Evolutionary conservation across 805 yeast species (phyloP), one percentile per base, ranked within the genome.

Genomic region (Huiozyma naganishii): DNA sequence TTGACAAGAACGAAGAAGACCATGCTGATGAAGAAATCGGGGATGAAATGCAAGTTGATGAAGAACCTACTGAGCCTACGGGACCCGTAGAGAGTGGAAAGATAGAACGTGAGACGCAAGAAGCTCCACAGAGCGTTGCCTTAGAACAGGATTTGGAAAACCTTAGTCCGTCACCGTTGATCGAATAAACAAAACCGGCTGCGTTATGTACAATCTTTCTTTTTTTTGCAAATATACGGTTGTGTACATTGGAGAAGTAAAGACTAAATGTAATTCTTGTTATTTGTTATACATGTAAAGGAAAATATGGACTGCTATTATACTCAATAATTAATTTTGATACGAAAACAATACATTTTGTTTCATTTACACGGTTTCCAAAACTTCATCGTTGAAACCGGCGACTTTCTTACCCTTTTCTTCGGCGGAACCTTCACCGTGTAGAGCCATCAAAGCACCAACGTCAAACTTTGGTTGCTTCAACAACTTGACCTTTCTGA

Each of bases 381-480:
- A 86, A 69, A 90, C 86, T 71, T 85, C 95, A 72, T 89, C 97
- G 80, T 89, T 88, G 92, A 86, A 89, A 72, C 92, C 95, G 58
- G 80, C 68, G 65, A 89, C 89, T 74, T 88, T 88, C 83, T 89
- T 88, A 74, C 95, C 96, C 70, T 94, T 85, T 72, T 90, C 95
- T 71, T 88, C 95, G 68, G 80, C 74, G 55, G 87, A 67, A 57
- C 80, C 73, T 78, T 89, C 97, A 74, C 97, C 97, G 79, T 89
- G 97, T 67, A 90, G 83, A 66, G 97, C 82, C 70, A 89, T 75
- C 69, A 89, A 81, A 67, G 94, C 74, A 74, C 96, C 96, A 65
- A 90, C 80, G 73, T 89, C 97, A 79, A 89, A 87, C 78, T 89
- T 89, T 71, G 97, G 97, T 76, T 83, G 94, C 77, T 90, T 89